Evolutionary conservation across 179 eudicot species (phyloP).

Genomic region (Corrigiola litoralis): DNA sequence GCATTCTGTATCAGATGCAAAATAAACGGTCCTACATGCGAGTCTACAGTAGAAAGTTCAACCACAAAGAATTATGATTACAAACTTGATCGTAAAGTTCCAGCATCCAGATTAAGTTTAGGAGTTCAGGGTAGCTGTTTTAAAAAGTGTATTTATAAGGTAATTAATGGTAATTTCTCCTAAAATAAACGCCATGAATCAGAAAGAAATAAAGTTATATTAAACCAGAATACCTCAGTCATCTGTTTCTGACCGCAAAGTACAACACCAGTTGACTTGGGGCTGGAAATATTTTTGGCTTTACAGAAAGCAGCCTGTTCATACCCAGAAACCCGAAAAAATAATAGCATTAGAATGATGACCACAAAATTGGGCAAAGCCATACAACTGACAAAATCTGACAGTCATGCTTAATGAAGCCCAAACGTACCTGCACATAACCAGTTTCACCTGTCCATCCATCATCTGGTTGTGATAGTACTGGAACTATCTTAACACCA

Average conservation of each 20-base stretch:
- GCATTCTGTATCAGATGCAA: no score
- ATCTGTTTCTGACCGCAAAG: conserved; percentile 90
- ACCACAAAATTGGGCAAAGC: not conserved
- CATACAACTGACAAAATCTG: not conserved
- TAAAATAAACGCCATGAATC: not conserved
- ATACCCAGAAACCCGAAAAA: conserved; percentile 2
- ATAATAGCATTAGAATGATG: not conserved
- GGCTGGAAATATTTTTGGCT: conserved; percentile 51
- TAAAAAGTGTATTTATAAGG: not conserved
- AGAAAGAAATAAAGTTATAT: not conserved
- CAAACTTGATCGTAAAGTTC: no score
- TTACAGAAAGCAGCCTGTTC: conserved; percentile 82
- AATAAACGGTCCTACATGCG: no score
- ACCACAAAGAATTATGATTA: no score
- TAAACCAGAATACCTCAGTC: conserved; percentile 59
- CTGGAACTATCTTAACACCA: conserved; percentile 79
- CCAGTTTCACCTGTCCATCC: conserved; percentile 85
- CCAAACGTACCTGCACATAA: conserved; percentile 65
- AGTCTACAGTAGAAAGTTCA: no score
- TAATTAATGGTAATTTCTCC: not conserved
- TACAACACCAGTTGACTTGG: conserved; percentile 65
- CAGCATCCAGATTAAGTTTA: no score
- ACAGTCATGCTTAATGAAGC: not conserved
- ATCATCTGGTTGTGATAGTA: conserved; percentile 79
- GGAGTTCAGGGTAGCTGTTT: no score